Base-by-base conservation (phyloP, 2,329 filamentous ascomycete genomes). In the Diaporthe ampelina region DNA sequence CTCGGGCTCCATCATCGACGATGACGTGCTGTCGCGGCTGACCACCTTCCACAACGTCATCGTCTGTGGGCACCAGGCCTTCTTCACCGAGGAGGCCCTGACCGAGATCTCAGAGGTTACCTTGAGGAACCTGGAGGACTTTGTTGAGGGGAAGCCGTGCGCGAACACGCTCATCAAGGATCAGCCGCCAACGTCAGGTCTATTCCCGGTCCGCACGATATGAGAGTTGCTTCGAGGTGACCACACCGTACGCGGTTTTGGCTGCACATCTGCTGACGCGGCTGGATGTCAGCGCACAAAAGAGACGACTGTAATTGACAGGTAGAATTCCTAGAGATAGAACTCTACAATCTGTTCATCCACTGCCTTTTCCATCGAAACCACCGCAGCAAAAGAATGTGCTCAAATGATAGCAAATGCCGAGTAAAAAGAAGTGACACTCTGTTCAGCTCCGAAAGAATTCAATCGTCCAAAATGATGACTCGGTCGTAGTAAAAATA, bases 11-110 rank as follows among this genome's bases (percentile, higher is more conserved):
- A 91, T 93, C 77, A 92, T 93, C 76, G 85, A 93, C 65, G 92
- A 94, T 78, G 91, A 93, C 77, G 85, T 88, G 73, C 84, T 94
- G 58, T 91, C 91, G 87, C 87, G 91, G 7, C 82, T 94, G 76
- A 89, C 91, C 82, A 93, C 91, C 0, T 93, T 93, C 78, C 91
- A 88, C 74, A 93, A 93, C 76, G 91, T 92, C 4, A 81, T 94
- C 58, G 83, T 94, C 74, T 91, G 88, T 76, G 91, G 91, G 0
- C 92, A 94, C 77, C 92, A 93, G 83, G 92, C 90, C 1, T 94
- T 93, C 82, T 92, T 94, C 78, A 93, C 91, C 7, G 83, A 88
- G 45, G 91, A 93, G 82, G 92, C 92, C 0, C 82, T 94, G 65
- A 83, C 84, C 10, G 91, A 92, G 82, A 94, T 93, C 78, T 88